Conservation (phyloP, 257 asterid genomes). For the Nicotiana sylvestris region DNA sequence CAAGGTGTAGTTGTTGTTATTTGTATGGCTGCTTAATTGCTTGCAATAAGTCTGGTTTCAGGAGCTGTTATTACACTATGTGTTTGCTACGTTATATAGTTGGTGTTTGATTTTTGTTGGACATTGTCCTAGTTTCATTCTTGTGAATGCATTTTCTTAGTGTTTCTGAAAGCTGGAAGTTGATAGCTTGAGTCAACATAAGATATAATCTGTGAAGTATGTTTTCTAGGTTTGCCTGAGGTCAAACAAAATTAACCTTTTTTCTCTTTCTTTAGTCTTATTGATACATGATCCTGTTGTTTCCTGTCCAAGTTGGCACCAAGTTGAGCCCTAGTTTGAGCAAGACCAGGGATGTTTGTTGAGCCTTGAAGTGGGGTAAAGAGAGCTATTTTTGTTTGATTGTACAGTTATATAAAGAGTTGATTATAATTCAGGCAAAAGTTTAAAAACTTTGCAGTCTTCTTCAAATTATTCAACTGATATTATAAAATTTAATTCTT, state of each 20-base stretch:
- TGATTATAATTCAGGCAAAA: not conserved
- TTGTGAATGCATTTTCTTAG: not conserved
- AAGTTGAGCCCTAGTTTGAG: not conserved
- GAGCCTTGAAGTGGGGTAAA: not conserved
- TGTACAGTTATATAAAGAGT: not conserved
- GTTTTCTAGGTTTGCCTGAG: not conserved
- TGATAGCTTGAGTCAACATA: not conserved
- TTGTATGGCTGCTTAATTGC: not conserved
- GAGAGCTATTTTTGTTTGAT: not conserved
- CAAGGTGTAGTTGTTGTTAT: too few species aligned
- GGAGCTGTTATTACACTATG: not conserved
- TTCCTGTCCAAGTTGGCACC: not conserved
- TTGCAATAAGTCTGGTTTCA: not conserved
- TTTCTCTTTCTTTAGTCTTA: not conserved
- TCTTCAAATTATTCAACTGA: not conserved
- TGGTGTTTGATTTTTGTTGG: not conserved
- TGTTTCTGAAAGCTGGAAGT: not conserved
- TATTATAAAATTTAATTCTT: too few species aligned
- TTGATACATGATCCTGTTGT: not conserved
- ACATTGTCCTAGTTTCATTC: not conserved
- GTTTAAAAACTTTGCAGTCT: not conserved
- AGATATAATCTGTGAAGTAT: not conserved
- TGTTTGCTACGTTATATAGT: not conserved
- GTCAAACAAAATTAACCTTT: not conserved
- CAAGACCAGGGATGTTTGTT: not conserved